Base-by-base conservation (phyloP, 2,329 filamentous ascomycete species). In the Trichoderma breve region DNA sequence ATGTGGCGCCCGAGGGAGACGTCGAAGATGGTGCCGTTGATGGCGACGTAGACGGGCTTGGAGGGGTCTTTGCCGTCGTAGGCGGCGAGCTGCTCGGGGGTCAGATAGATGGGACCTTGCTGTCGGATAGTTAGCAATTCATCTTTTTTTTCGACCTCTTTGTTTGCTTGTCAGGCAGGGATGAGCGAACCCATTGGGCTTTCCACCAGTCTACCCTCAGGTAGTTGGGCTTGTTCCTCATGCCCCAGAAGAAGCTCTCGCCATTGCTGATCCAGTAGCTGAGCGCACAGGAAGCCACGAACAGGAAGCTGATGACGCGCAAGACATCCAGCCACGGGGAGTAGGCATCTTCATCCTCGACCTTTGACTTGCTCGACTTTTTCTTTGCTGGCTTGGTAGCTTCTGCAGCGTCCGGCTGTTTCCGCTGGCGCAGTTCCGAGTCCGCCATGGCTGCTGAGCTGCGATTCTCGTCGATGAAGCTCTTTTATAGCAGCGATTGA, bases 21-120 rank as follows among this genome's bases (percentile, higher is more conserved):
- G 81, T 97, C 93, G 86, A 92, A 96, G 82, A 97, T 93, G 72
- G 90, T 93, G 78, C 92, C 91, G 84, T 96, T 95, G 78, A 99
- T 90, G 74, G 94, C 94, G 71, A 99, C 88, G 84, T 97, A 97
- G 80, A 98, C 89, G 7, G 96, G 96, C 73, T 92, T 90, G 8
- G 83, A 81, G 11, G 90, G 84, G 81, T 97, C 90, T 72, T 84
- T 87, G 83, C 96, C 97, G 83, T 97, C 91, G 86, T 92, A 97
- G 65, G 84, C 80, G 60, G 87, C 81, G 63, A 99, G 90, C 80
- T 98, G 86, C 24, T 86, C 84, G 71, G 92, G 91, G 1, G 94
- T 97, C 51, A 98, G 86, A 79, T 87, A 84, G 65, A 93, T 74
- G 15, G 93, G 92, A 2, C 86, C 86, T 72, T 81, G 79, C 87